Evolutionary conservation across 441 rosid species (phyloP), one percentile per base, ranked within the genome.

Genomic region (Bruguiera hainesii): DNA sequence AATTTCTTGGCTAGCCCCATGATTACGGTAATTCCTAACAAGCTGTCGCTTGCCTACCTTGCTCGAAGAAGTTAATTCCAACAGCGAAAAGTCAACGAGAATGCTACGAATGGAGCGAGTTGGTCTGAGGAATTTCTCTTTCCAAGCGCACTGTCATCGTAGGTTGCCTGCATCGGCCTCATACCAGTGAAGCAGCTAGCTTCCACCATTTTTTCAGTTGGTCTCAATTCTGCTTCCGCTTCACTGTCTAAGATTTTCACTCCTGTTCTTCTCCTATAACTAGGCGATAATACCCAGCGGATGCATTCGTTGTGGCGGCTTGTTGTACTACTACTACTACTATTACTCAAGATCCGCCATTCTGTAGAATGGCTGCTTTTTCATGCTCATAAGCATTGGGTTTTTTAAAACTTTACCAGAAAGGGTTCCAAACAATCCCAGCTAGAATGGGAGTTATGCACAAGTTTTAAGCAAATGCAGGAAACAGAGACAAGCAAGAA

Each of bases 51-150:
- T 70, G 64, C 72, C 55, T 5, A 53, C 56, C 89, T 68, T 87
- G 93, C 88, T 80, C 79, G 66, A 85, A 87, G 78, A 87, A 85
- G 70, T 85, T 82, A 26, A 83, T 35, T 30, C 93, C 89, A n/a
- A 85, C 68, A 5, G 87, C 80, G 0, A 84, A 76, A 1, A 1
- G 81, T 39, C 1, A 8, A 39, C 2, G 5, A 88, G 76, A 18
- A 80, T 81, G 20, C 82, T 70, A 30, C 83, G 81, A 56, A 88
- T 48, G 1, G 87, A 77, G 28, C 71, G 77, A 31, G 90, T 59
- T 21, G 87, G 87, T 8, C 59, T 50, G 29, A 76, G 51, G 0
- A 87, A 29, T 29, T 80, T 59, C 66, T 80, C 87, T 61, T 63
- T 81, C 87, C 93, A 84, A 7, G 81, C 89, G 6, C 81, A 84